These are phyloP conservation scores for Aspergillus vadensis DNA, from an alignment of 2,329 filamentous ascomycete genomes.

Conservation along the genomic window DNA sequence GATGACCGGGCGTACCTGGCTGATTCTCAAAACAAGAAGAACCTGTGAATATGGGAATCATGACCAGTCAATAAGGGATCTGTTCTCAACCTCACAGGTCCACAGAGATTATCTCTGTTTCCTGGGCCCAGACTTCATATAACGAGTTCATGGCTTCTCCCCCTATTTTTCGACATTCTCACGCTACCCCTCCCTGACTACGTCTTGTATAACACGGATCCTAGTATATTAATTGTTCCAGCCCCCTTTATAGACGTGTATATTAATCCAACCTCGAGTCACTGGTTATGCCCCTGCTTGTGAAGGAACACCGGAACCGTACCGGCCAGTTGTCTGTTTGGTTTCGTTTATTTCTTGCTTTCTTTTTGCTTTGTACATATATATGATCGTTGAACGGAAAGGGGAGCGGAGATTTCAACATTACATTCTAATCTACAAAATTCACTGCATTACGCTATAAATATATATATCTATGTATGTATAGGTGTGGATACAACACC, in stretches of 20 bases:
- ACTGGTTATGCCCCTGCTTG: neutral
- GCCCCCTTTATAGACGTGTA: constrained; percentile 6
- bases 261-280: constrained; percentile 8
- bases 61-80: neutral
- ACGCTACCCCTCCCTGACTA: constrained; percentile 7
- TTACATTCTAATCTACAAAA: neutral
- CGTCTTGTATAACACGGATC: constrained; percentile 17
- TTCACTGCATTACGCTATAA: neutral
- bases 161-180: neutral
- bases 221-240: constrained; percentile 16
- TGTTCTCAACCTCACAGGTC: neutral
- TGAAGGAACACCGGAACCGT: neutral
- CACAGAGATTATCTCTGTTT: neutral
- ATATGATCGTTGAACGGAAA: constrained; percentile 2
- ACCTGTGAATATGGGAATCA: constrained; percentile 28
- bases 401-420: neutral
- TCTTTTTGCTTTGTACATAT: constrained; percentile 11
- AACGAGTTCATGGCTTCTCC: constrained; percentile 20
- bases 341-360: neutral
- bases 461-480: neutral
- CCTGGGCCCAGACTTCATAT: constrained; percentile 7
- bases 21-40: constrained; percentile 40
- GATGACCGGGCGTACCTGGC: constrained; percentile 49
- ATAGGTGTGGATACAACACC: neutral
- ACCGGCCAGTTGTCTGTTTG: neutral